Evolutionary conservation across 345 rosid species (phyloP).

Genomic region (Arabidopsis arenosa): DNA sequence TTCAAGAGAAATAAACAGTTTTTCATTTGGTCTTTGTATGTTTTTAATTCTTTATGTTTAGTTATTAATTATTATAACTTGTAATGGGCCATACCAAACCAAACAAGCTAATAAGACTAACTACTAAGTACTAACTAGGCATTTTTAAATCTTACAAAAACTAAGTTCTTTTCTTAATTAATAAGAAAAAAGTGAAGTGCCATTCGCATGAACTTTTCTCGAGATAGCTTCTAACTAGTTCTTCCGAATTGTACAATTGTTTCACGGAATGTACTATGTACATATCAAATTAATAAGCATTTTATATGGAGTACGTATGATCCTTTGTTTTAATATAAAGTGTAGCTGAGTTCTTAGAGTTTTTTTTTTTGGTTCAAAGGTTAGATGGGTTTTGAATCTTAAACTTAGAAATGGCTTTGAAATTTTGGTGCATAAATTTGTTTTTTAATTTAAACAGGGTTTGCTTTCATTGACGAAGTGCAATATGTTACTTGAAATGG

Average conservation of each 20-base stretch:
- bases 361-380: too few relatives aligned
- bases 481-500: not conserved
- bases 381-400: too few relatives aligned
- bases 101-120: not conserved
- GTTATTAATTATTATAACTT: not conserved
- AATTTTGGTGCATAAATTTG: too few relatives aligned
- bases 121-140: not conserved
- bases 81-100: not conserved
- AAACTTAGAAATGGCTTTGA: too few relatives aligned
- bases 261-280: constrained; percentile 18
- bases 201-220: constrained; percentile 23
- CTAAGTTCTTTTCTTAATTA: not conserved
- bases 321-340: not conserved
- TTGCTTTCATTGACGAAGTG: not conserved
- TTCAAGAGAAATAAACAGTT: not conserved
- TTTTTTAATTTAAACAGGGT: too few relatives aligned
- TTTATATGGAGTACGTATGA: not conserved
- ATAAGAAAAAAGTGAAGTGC: not conserved
- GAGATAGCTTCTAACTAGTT: constrained; percentile 10
- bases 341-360: not conserved
- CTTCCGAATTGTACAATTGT: not conserved
- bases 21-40: not conserved
- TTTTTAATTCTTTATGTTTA: not conserved
- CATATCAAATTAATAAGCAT: constrained; percentile 2
- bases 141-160: not conserved